Evolutionary conservation across 148 eudicot genomes (phyloP).

Genomic region (Rhododendron mucronatum): DNA sequence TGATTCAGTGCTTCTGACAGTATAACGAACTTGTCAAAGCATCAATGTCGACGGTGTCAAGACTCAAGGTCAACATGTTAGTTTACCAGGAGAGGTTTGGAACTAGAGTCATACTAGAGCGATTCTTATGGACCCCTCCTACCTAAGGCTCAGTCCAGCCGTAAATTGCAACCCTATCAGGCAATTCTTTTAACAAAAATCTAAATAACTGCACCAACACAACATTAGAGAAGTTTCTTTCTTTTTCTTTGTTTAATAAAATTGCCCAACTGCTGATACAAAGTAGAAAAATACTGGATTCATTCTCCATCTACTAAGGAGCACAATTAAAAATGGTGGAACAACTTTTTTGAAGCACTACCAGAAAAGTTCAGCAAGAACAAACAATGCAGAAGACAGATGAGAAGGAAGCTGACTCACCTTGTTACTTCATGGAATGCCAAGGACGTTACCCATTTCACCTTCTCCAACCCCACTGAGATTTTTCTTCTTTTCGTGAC

Average conservation of each 20-base stretch:
- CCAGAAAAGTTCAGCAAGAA: neutral
- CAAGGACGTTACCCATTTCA: constrained; percentile 42
- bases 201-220: neutral
- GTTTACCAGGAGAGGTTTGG: neutral
- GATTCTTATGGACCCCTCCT: neutral
- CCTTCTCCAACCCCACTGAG: constrained; percentile 51
- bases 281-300: neutral
- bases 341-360: neutral
- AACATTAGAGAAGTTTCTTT: neutral
- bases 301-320: neutral
- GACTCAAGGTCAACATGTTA: neutral
- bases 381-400: neutral
- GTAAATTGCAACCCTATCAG: neutral
- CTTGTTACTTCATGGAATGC: constrained; percentile 61
- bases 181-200: neutral
- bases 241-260: neutral
- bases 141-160: neutral
- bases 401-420: constrained; percentile 38
- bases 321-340: neutral
- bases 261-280: neutral
- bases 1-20: neutral
- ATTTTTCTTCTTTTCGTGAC: constrained; percentile 77
- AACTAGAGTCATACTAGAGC: neutral
- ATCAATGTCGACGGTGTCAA: neutral
- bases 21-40: neutral